Evolutionary conservation across 805 yeast species (phyloP).

Genomic region (Candida incommunis): DNA sequence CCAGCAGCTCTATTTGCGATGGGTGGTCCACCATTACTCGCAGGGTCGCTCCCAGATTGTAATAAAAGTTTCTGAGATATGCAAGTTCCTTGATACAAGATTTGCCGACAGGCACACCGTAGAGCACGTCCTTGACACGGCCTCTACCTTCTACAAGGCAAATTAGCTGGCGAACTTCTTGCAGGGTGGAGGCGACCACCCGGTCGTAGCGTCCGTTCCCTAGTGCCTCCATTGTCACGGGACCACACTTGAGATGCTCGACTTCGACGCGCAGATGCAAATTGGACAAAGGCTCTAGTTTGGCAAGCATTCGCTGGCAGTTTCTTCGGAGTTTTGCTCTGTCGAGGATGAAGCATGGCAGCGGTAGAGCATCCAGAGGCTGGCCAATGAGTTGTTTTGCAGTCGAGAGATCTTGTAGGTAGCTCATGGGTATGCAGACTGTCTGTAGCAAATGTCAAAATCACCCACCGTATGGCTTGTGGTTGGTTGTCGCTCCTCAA

Average conservation of each 20-base stretch:
- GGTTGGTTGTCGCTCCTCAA: too few relatives aligned
- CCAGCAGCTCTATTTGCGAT: not conserved
- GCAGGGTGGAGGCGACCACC: not conserved
- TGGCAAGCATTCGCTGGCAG: constrained; percentile 4
- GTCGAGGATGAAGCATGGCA: constrained; percentile 9
- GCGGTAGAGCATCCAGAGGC: constrained; percentile 4
- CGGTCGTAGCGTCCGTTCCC: constrained; percentile 5
- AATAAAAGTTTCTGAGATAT: not conserved
- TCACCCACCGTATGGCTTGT: too few relatives aligned
- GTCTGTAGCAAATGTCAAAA: too few relatives aligned
- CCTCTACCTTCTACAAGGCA: not conserved
- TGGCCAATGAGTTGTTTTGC: constrained; percentile 9
- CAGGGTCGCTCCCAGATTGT: not conserved
- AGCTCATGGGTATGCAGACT: constrained; percentile 9
- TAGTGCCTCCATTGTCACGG: constrained; percentile 8
- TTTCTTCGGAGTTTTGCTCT: constrained; percentile 5
- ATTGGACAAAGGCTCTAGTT: not conserved
- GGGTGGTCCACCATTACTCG: not conserved
- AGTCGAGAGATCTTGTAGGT: constrained; percentile 6
- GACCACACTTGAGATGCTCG: constrained; percentile 2
- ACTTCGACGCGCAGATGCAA: not conserved
- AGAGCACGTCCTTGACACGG: not conserved
- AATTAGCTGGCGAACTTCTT: not conserved
- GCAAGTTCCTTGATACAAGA: not conserved
- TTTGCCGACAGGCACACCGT: not conserved